phyloP scores from a whole-genome alignment of 805 yeast species.

The Dipodascus geniculatus region DNA sequence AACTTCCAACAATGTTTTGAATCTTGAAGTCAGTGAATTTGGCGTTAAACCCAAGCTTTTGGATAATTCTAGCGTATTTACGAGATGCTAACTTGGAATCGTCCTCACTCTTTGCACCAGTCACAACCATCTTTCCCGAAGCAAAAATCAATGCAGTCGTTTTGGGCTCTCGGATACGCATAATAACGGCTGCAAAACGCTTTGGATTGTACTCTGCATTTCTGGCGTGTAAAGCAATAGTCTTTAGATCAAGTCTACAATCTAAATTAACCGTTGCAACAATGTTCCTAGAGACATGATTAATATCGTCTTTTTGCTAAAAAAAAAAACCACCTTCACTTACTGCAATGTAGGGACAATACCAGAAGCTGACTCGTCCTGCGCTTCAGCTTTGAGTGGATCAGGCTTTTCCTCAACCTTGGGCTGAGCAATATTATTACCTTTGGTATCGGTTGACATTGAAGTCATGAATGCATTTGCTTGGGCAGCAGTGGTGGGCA shows the following conservation, averaged over 20 bases:
- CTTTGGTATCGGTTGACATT: slow-evolving; percentile 32
- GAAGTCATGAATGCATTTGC: slow-evolving; percentile 64
- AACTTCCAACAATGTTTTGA: slow-evolving; percentile 95
- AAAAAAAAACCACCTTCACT: slow-evolving; percentile 5
- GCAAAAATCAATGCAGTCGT: slow-evolving; percentile 97
- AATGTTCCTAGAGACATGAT: slow-evolving; percentile 49
- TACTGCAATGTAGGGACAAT: slow-evolving; percentile 76
- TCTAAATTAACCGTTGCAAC: slow-evolving; percentile 97
- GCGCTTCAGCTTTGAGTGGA: slow-evolving; percentile 11
- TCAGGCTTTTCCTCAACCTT: slow-evolving; percentile 7
- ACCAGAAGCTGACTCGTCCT: slow-evolving; percentile 75
- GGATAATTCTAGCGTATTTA: slow-evolving; percentile 95
- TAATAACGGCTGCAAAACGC: slow-evolving; percentile 98
- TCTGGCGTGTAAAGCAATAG: slow-evolving; percentile 96
- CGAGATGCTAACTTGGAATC: slow-evolving; percentile 97
- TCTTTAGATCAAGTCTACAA: slow-evolving; percentile 89
- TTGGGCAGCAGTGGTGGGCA: slow-evolving; percentile 64
- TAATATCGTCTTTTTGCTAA: slow-evolving; percentile 1
- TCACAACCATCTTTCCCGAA: slow-evolving; percentile 98
- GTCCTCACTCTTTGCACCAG: slow-evolving; percentile 98
- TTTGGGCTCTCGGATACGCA: slow-evolving; percentile 98
- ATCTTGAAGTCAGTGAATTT: slow-evolving; percentile 96
- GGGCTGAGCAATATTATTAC: slow-evolving; percentile 6
- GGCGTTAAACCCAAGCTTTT: slow-evolving; percentile 94
- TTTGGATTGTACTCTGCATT: slow-evolving; percentile 95